Evolutionary conservation across 768 basidiomycete genomes (phyloP).

Genomic region (Rhodocollybia butyracea): DNA sequence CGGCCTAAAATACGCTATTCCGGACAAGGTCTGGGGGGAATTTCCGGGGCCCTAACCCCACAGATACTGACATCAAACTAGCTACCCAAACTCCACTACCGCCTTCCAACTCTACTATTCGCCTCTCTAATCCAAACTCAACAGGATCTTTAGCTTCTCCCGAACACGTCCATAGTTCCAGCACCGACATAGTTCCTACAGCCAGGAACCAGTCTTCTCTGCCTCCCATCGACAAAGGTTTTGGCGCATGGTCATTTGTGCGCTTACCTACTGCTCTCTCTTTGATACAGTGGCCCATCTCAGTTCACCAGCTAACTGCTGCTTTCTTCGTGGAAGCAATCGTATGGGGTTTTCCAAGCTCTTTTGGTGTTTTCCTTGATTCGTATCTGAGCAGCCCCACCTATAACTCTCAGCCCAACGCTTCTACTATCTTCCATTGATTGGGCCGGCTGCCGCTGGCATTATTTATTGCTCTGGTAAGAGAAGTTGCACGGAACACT

Average conservation of each 20-base stretch:
- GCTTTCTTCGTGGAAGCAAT: constrained; percentile 23
- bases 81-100: constrained; percentile 1
- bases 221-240: constrained; percentile 19
- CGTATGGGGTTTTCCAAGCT: constrained; percentile 24
- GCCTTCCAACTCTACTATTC: not conserved
- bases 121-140: not conserved
- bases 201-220: constrained; percentile 14
- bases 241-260: constrained; percentile 26
- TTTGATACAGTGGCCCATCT: not conserved
- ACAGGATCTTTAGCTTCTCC: not conserved
- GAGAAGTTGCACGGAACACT: no score
- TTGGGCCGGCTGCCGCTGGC: constrained; percentile 18
- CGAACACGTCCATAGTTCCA: not conserved
- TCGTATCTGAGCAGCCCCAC: constrained; percentile 22
- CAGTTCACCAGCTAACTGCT: constrained; percentile 17
- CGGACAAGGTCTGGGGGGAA: not conserved
- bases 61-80: not conserved
- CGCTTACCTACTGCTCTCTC: not conserved
- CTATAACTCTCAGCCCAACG: constrained; percentile 14
- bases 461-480: constrained; percentile 15
- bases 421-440: constrained; percentile 20
- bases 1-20: not conserved
- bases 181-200: not conserved
- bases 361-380: constrained; percentile 24
- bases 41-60: no score